These are phyloP conservation scores for Fistulinella staudtii DNA, from an alignment of 1,284 basidiomycete genomes.

Conservation along the genomic window DNA sequence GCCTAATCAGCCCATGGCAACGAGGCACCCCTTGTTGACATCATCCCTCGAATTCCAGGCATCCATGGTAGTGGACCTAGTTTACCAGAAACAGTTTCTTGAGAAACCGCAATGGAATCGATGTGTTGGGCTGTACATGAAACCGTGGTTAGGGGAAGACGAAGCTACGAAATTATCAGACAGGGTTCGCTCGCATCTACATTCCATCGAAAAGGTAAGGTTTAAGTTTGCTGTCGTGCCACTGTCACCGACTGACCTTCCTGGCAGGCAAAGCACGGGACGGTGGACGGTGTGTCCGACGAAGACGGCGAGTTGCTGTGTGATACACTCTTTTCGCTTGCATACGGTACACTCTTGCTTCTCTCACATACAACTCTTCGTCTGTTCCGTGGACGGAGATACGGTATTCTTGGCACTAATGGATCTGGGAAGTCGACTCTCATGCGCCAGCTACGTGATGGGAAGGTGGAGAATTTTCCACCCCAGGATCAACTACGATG, in stretches of 20 bases:
- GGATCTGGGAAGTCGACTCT: slow-evolving; percentile 96
- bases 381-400: slow-evolving; percentile 86
- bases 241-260: slow-evolving; percentile 7
- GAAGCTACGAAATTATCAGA: slow-evolving; percentile 54
- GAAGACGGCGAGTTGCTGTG: slow-evolving; percentile 87
- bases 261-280: slow-evolving; percentile 51
- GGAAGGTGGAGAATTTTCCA: slow-evolving; percentile 97
- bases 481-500: slow-evolving; percentile 81
- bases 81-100: slow-evolving; percentile 63
- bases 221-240: slow-evolving; percentile 12
- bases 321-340: slow-evolving; percentile 93
- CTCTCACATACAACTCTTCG: slow-evolving; percentile 94
- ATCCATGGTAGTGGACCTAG: slow-evolving; percentile 73
- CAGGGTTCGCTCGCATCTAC: slow-evolving; percentile 67
- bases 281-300: slow-evolving; percentile 42
- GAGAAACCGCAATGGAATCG: slow-evolving; percentile 69
- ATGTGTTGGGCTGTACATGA: slow-evolving; percentile 68
- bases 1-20: slow-evolving; percentile 44
- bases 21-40: slow-evolving; percentile 48
- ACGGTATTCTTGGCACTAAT: slow-evolving; percentile 95
- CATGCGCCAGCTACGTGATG: slow-evolving; percentile 92
- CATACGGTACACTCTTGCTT: slow-evolving; percentile 92
- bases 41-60: slow-evolving; percentile 68
- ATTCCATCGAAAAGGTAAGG: slow-evolving; percentile 66
- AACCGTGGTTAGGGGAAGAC: slow-evolving; percentile 59